phyloP scores from a whole-genome alignment of 2,329 filamentous ascomycete species.

The Penicillium sp. region DNA sequence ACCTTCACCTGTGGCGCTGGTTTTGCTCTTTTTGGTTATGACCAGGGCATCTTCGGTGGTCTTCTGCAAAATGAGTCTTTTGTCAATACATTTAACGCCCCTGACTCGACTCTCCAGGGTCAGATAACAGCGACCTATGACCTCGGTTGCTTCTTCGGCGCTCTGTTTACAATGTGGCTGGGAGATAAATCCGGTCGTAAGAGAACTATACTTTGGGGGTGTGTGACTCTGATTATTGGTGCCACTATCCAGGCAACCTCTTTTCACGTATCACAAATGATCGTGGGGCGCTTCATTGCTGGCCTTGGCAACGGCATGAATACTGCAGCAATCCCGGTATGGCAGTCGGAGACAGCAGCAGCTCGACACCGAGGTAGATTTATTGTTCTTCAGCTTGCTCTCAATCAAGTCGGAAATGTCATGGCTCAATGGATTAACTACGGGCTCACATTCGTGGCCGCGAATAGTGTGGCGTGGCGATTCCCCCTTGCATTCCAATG shows the following conservation, averaged over 20 bases:
- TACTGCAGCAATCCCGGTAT: conserved; percentile 52
- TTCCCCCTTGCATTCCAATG: background rate
- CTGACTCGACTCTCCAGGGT: conserved; percentile 23
- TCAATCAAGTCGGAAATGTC: conserved; percentile 26
- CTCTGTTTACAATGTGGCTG: conserved; percentile 20
- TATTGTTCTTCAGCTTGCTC: conserved; percentile 8
- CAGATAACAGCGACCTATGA: conserved; percentile 28
- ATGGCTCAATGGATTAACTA: conserved; percentile 42
- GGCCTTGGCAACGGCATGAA: conserved; percentile 56
- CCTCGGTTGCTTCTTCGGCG: conserved; percentile 24
- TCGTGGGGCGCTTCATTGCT: conserved; percentile 51
- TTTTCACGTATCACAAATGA: conserved; percentile 45
- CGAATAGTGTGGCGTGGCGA: background rate
- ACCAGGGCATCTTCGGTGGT: conserved; percentile 32
- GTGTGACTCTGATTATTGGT: conserved; percentile 21
- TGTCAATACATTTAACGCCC: conserved; percentile 23
- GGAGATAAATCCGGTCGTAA: conserved; percentile 22
- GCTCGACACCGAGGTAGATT: conserved; percentile 11
- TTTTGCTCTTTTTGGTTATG: conserved; percentile 33
- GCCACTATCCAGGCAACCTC: conserved; percentile 23
- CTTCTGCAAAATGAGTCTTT: conserved; percentile 23
- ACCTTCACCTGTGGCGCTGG: conserved; percentile 23
- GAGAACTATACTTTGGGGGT: conserved; percentile 21
- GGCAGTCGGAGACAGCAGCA: conserved; percentile 35
- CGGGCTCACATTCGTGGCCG: conserved; percentile 40